Base-by-base conservation (phyloP, 441 rosid genomes). In the Monsonia emarginata region DNA sequence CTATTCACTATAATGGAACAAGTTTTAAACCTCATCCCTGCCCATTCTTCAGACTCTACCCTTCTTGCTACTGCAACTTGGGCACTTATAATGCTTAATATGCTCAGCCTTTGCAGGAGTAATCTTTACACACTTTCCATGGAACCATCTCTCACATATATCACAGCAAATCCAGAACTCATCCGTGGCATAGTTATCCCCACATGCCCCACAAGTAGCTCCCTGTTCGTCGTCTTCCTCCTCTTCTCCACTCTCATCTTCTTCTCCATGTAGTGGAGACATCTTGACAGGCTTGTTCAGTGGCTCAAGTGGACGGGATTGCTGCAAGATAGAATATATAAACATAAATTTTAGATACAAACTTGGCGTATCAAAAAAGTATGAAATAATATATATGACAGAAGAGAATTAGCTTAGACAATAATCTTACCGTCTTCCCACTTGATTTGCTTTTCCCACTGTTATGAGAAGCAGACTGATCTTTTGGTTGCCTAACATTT, bases 51-150 rank as follows among this genome's bases (percentile, higher is more conserved):
- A 57, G 58, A 86, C 86, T 69, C 92, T 83, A 52, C 86, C 84
- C 83, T 85, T 83, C 89, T 93, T 90, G 79, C 74, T 87, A 65
- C 87, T 86, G 88, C 98, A 93, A 44, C 88, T 65, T 21, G 97
- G 97, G 79, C 97, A 90, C 73, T 88, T 93, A 76, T 93, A 93
- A 63, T 89, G 96, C 84, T 93, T 88, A 79, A 93, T 90, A 46
- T 88, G 95, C 82, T 93, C 97, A 0, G 95, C 98, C 83, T 85
- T 88, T 59, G 98, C 97, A 10, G 98, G 97, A 52, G 98, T 93
- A 13, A 90, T 88, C 91, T 93, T 93, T 72, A 93, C 98, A 21
- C 98, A 90, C 72, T 84, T 85, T 1, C 98, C 97, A 67, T 88
- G 98, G 85, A 90, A 90, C 98, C 97, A 90, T 83, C 79, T 84